Evolutionary conservation across 2,329 filamentous ascomycete species (phyloP).

Genomic region (Phaeomoniella chlamydospora): DNA sequence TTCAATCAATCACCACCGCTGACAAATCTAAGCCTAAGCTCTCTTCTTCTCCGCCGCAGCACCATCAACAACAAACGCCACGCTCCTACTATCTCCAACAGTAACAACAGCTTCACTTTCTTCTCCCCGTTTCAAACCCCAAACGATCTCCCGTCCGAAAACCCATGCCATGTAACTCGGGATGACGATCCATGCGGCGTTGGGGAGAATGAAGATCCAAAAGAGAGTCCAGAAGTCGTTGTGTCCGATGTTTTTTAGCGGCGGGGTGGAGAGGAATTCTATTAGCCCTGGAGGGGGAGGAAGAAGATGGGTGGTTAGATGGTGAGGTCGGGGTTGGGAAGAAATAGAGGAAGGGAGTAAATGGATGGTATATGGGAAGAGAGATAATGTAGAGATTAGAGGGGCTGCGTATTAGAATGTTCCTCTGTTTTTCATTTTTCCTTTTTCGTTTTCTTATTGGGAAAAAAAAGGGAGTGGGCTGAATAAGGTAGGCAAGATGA

Average conservation of each 20-base stretch:
- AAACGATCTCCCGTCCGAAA: constrained; percentile 46
- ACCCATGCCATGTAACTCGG: constrained; percentile 48
- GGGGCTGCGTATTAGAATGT: too few species aligned
- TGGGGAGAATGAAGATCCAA: constrained; percentile 50
- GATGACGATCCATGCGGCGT: constrained; percentile 51
- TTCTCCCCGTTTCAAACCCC: constrained; percentile 29
- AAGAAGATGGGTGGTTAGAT: constrained; percentile 3
- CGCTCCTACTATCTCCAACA: too few species aligned
- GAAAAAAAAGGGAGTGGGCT: neutral
- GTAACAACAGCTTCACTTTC: too few species aligned
- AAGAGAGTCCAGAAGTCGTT: constrained; percentile 40
- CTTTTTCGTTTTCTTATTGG: too few species aligned
- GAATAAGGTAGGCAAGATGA: neutral
- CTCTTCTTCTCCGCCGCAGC: neutral
- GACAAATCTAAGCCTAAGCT: too few species aligned
- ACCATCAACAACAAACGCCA: too few species aligned
- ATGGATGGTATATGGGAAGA: too few species aligned
- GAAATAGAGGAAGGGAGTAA: too few species aligned
- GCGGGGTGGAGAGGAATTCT: constrained; percentile 39
- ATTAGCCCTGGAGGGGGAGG: constrained; percentile 34
- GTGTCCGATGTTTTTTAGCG: constrained; percentile 46
- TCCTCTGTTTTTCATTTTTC: too few species aligned
- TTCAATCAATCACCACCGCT: neutral
- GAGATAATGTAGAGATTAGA: too few species aligned
- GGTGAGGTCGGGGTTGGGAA: too few species aligned